Conservation (phyloP, 768 basidiomycete genomes). For the Lentinula edodes region DNA sequence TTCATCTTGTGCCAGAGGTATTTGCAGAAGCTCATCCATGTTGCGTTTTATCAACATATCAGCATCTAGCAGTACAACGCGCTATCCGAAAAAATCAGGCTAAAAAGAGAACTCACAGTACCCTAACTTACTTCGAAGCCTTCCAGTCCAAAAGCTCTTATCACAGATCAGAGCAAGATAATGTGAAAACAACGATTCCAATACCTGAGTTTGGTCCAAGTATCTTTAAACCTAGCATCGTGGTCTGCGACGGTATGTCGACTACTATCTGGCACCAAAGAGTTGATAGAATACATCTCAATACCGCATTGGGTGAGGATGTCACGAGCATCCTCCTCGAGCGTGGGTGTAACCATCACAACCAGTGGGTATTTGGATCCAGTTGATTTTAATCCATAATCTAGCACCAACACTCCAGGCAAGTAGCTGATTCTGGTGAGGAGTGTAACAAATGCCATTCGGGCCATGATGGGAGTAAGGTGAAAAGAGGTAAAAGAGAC, state of each 20-base stretch:
- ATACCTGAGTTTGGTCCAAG: slow-evolving; percentile 66
- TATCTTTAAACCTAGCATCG: slow-evolving; percentile 57
- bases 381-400: slow-evolving; percentile 47
- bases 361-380: slow-evolving; percentile 70
- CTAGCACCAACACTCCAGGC: slow-evolving; percentile 55
- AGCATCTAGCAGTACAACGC: slow-evolving; percentile 76
- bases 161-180: background rate
- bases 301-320: slow-evolving; percentile 54
- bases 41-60: slow-evolving; percentile 83
- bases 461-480: slow-evolving; percentile 2
- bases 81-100: slow-evolving; percentile 30
- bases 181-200: background rate
- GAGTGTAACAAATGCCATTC: slow-evolving; percentile 42
- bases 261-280: slow-evolving; percentile 45
- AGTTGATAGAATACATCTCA: slow-evolving; percentile 49
- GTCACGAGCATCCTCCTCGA: slow-evolving; percentile 45
- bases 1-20: slow-evolving; percentile 56
- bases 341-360: slow-evolving; percentile 63
- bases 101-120: background rate
- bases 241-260: slow-evolving; percentile 32
- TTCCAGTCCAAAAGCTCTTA: slow-evolving; percentile 54
- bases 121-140: slow-evolving; percentile 56
- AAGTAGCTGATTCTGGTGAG: slow-evolving; percentile 47
- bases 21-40: slow-evolving; percentile 72
- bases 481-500: background rate